Conservation (phyloP, 768 basidiomycete genomes). For the Rhodotorula paludigena region DNA sequence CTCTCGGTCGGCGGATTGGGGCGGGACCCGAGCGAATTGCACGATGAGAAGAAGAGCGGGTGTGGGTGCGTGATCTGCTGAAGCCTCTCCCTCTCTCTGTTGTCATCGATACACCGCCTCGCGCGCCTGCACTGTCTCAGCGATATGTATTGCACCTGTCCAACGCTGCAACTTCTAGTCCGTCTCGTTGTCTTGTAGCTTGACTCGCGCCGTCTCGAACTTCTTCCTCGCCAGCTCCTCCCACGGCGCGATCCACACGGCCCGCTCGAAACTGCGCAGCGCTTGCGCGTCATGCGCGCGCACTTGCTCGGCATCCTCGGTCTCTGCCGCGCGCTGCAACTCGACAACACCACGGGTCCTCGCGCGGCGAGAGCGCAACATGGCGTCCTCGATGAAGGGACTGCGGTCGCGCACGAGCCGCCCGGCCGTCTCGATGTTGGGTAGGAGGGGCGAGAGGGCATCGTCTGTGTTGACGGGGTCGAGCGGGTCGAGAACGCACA, state of each 20-base stretch:
- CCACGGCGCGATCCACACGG: conserved; percentile 26
- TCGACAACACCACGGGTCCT: not conserved
- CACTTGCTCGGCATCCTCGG: not conserved
- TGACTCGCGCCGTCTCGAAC: not conserved
- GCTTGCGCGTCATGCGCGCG: not conserved
- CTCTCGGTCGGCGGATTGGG: conserved; percentile 35
- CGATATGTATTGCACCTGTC: not conserved
- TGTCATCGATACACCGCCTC: not conserved
- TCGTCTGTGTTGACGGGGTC: not conserved
- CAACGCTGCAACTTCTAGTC: not conserved
- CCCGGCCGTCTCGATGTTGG: conserved; percentile 18
- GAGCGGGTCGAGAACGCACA: not conserved
- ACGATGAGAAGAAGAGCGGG: conserved; percentile 1
- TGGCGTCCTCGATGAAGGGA: not conserved
- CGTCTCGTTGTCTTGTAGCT: not conserved
- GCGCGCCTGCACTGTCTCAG: not conserved
- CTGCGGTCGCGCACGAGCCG: conserved; percentile 18
- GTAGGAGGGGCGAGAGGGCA: not conserved
- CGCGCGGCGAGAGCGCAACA: not conserved
- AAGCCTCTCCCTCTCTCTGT: not conserved
- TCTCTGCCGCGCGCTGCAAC: conserved; percentile 1
- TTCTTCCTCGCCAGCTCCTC: conserved; percentile 12
- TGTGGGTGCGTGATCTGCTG: conserved; percentile 17
- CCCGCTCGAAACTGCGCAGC: conserved; percentile 16
- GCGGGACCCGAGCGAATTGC: conserved; percentile 15